These are phyloP conservation scores for Lipomyces spencermartinsiae DNA, from an alignment of 805 yeast species.

Conservation along the genomic window DNA sequence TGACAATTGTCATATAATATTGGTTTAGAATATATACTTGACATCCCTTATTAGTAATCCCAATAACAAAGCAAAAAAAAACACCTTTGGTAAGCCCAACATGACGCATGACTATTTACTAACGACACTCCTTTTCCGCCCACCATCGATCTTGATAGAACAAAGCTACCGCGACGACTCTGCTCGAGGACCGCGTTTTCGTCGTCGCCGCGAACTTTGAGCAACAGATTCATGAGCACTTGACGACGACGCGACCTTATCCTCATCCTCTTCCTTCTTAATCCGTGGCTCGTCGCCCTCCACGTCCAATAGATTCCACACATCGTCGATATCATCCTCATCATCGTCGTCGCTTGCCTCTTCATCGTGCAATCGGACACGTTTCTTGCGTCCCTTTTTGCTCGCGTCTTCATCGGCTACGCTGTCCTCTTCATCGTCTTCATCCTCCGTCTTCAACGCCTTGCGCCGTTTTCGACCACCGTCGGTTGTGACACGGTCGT, in stretches of 20 bases:
- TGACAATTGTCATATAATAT: too few species aligned
- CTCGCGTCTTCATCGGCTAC: neutral
- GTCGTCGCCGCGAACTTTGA: conserved; percentile 1
- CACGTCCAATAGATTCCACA: conserved; percentile 26
- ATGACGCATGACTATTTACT: too few species aligned
- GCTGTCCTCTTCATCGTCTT: neutral
- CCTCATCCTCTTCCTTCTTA: neutral
- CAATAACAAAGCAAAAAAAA: neutral
- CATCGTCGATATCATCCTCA: conserved; percentile 15
- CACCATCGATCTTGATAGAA: too few species aligned
- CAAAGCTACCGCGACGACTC: neutral
- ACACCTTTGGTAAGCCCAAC: too few species aligned
- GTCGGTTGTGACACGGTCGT: neutral
- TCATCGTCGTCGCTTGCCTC: conserved; percentile 24
- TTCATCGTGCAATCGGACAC: conserved; percentile 19
- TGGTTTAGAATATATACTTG: too few species aligned
- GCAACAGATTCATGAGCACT: neutral
- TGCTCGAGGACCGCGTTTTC: neutral
- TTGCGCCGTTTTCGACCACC: conserved; percentile 6
- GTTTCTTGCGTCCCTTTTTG: conserved; percentile 9
- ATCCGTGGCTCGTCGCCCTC: conserved; percentile 8
- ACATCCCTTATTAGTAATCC: too few species aligned
- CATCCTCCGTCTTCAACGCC: neutral
- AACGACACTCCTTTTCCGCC: too few species aligned
- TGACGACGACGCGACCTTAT: neutral